phyloP scores from a whole-genome alignment of 495 filamentous ascomycete genomes.

The Aspergillus olivimuriae region DNA sequence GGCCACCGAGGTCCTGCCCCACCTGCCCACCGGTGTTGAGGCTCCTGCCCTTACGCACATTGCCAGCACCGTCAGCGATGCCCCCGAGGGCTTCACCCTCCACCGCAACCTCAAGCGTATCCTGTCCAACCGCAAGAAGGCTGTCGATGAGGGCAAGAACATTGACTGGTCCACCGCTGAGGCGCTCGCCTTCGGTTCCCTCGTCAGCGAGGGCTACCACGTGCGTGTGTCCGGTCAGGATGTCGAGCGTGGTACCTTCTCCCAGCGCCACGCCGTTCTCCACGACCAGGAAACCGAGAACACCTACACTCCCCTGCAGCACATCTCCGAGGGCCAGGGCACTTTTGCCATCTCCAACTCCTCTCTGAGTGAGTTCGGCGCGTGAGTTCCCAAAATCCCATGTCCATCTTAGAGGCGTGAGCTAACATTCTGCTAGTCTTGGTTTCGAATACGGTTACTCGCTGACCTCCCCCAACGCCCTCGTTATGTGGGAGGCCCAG shows the following conservation, averaged over 20 bases:
- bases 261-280: slow-evolving; percentile 92
- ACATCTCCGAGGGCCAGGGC: slow-evolving; percentile 82
- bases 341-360: slow-evolving; percentile 97
- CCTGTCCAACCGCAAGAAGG: slow-evolving; percentile 81
- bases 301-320: slow-evolving; percentile 87
- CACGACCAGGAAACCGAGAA: slow-evolving; percentile 93
- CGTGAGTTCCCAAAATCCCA: slow-evolving; percentile 36
- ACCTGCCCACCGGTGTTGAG: slow-evolving; percentile 79
- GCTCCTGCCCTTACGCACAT: slow-evolving; percentile 67
- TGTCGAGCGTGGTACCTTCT: slow-evolving; percentile 99
- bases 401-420: neutral
- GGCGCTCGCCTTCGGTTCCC: slow-evolving; percentile 87
- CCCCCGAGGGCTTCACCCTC: slow-evolving; percentile 77
- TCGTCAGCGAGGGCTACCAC: slow-evolving; percentile 89
- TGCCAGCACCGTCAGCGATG: slow-evolving; percentile 63
- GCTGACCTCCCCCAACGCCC: slow-evolving; percentile 87
- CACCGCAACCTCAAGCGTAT: slow-evolving; percentile 98
- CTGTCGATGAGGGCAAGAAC: slow-evolving; percentile 82
- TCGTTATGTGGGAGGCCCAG: slow-evolving; percentile 99
- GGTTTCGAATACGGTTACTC: slow-evolving; percentile 99
- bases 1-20: slow-evolving; percentile 88
- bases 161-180: slow-evolving; percentile 98
- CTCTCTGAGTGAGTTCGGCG: slow-evolving; percentile 90
- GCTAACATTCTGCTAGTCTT: slow-evolving; percentile 43
- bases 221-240: slow-evolving; percentile 97